phyloP scores from a whole-genome alignment of 495 filamentous ascomycete genomes.

The Daldinia vernicosa region DNA sequence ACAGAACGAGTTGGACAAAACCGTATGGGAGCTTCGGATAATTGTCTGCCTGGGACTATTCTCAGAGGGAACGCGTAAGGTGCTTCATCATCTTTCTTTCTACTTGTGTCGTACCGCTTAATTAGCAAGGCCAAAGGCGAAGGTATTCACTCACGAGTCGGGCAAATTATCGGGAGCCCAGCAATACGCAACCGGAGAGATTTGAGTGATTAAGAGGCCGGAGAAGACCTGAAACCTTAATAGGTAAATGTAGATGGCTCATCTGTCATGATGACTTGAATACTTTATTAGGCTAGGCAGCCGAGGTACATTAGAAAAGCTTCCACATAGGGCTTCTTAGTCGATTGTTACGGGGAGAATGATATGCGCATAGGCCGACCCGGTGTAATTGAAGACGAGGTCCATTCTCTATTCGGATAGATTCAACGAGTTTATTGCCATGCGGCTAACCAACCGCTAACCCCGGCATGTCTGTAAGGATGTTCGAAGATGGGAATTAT shows the following conservation, averaged over 20 bases:
- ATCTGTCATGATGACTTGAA: conserved; percentile 13
- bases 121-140: neutral
- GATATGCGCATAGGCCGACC: conserved; percentile 10
- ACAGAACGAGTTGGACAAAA: neutral
- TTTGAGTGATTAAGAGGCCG: neutral
- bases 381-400: conserved; percentile 32
- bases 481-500: conserved; percentile 15
- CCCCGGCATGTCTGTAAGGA: neutral
- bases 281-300: conserved; percentile 29
- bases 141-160: neutral
- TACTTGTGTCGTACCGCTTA: neutral
- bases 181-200: neutral
- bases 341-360: conserved; percentile 7
- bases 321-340: conserved; percentile 12
- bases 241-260: neutral
- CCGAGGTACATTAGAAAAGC: conserved; percentile 4
- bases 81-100: neutral
- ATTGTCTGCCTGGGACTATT: neutral
- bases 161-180: neutral
- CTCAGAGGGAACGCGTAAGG: neutral
- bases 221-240: neutral
- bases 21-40: neutral
- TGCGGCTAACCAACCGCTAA: neutral
- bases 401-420: conserved; percentile 37
- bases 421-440: conserved; percentile 7